A percentile compares a stretch with the other conserved stretches of the same genome.
These are phyloP conservation scores for Aspergillus sp. DNA, from an alignment of 2,329 filamentous ascomycete genomes.

Conservation along the genomic window DNA sequence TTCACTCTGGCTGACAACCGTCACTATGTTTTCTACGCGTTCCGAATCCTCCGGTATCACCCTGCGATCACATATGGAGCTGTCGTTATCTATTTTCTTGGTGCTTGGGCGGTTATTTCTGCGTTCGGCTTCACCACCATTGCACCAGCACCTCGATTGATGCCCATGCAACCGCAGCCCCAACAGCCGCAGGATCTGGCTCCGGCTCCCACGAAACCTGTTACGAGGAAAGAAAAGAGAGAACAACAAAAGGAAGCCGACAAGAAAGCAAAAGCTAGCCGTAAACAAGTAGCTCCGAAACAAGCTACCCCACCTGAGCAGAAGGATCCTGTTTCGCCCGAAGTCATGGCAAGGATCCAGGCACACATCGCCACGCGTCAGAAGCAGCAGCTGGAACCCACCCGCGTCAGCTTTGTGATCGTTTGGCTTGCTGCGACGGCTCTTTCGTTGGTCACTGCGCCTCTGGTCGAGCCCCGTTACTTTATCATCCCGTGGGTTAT, in stretches of 20 bases:
- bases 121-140: conserved; percentile 46
- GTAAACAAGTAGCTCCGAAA: conserved; percentile 16
- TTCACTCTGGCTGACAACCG: conserved; percentile 95
- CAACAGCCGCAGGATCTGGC: neutral
- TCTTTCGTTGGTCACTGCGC: conserved; percentile 76
- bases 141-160: conserved; percentile 13
- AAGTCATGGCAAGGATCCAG: conserved; percentile 23
- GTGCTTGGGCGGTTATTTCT: conserved; percentile 62
- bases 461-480: conserved; percentile 90
- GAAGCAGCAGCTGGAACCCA: conserved; percentile 19
- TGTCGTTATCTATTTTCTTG: conserved; percentile 62
- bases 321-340: conserved; percentile 17
- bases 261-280: conserved; percentile 17
- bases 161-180: conserved; percentile 10
- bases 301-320: conserved; percentile 9
- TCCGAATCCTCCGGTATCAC: conserved; percentile 69
- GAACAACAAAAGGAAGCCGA: conserved; percentile 15
- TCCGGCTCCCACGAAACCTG: conserved; percentile 8
- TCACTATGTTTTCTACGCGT: conserved; percentile 96
- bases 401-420: conserved; percentile 48
- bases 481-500: conserved; percentile 94
- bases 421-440: conserved; percentile 63
- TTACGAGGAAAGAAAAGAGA: conserved; percentile 1
- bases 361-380: conserved; percentile 25
- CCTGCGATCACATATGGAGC: conserved; percentile 59